Conservation (phyloP, 495 filamentous ascomycete species). For the Zalerion maritima region DNA sequence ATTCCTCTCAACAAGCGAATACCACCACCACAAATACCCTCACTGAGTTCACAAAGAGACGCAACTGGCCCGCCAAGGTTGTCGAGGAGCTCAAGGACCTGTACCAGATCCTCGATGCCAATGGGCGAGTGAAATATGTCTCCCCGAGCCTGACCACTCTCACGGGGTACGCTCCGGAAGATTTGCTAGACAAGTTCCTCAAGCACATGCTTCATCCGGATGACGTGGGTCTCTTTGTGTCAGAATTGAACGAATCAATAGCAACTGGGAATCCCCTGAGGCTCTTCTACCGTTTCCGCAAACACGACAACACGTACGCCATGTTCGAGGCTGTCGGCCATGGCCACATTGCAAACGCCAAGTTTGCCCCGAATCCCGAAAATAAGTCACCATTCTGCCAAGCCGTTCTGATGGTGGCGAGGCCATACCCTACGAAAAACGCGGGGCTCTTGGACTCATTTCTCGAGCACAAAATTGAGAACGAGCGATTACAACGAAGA, state of each 20-base stretch:
- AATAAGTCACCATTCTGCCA: slow-evolving; percentile 58
- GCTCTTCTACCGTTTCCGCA: slow-evolving; percentile 81
- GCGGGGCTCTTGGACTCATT: slow-evolving; percentile 79
- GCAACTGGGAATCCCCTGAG: slow-evolving; percentile 63
- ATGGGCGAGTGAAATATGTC: slow-evolving; percentile 70
- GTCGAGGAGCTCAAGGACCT: slow-evolving; percentile 85
- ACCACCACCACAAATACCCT: slow-evolving; percentile 45
- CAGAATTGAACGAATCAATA: slow-evolving; percentile 86
- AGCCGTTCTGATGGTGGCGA: slow-evolving; percentile 86
- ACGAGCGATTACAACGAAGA: slow-evolving; percentile 69
- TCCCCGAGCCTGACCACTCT: slow-evolving; percentile 68
- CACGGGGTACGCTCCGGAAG: slow-evolving; percentile 56
- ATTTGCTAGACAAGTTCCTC: slow-evolving; percentile 61
- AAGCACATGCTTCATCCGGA: slow-evolving; percentile 75
- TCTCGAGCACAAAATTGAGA: slow-evolving; percentile 94
- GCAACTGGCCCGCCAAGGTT: slow-evolving; percentile 80
- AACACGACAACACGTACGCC: slow-evolving; percentile 54
- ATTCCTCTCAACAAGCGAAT: slow-evolving; percentile 22
- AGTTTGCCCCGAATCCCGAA: slow-evolving; percentile 44
- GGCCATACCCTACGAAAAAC: slow-evolving; percentile 83
- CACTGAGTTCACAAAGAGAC: slow-evolving; percentile 70
- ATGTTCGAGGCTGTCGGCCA: slow-evolving; percentile 88
- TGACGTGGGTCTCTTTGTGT: slow-evolving; percentile 69
- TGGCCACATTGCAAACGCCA: slow-evolving; percentile 67
- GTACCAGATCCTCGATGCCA: slow-evolving; percentile 69